A percentile compares a stretch with the other conserved stretches of the same genome.
phyloP scores from a whole-genome alignment of 345 rosid species.

The Durio zibethinus region DNA sequence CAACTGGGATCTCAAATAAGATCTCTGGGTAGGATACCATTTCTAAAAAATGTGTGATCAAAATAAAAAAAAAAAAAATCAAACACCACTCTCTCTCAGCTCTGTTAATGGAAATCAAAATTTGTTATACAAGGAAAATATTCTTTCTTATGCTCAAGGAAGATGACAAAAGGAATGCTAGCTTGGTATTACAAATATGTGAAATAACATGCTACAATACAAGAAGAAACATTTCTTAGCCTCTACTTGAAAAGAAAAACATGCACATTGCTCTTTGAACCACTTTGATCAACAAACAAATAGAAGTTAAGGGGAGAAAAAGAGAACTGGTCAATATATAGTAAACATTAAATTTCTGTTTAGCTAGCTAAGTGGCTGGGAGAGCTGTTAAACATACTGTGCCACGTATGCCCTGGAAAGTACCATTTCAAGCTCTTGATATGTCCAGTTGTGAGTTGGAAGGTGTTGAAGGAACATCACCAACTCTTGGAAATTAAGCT shows the following conservation, averaged over 20 bases:
- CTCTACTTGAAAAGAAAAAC: background rate
- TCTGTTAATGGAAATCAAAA: background rate
- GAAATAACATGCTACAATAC: slow-evolving; percentile 19
- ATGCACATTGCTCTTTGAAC: slow-evolving; percentile 3
- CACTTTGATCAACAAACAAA: background rate
- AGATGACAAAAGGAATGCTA: slow-evolving; percentile 22
- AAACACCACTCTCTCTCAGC: background rate
- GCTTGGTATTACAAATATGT: slow-evolving; percentile 10
- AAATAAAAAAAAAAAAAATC: too few relatives aligned
- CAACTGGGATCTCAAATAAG: too few relatives aligned
- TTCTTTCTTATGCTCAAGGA: background rate
- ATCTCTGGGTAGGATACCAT: background rate
- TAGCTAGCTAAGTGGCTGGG: too few relatives aligned
- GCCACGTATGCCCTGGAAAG: too few relatives aligned
- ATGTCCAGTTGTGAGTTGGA: too few relatives aligned
- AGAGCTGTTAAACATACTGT: too few relatives aligned
- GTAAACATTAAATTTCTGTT: background rate
- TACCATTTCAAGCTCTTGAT: too few relatives aligned
- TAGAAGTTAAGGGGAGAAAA: background rate
- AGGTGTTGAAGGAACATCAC: too few relatives aligned
- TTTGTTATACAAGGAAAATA: background rate
- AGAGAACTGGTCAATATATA: background rate
- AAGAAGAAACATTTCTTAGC: slow-evolving; percentile 6
- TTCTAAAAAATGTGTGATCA: background rate
- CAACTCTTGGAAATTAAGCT: too few relatives aligned